phyloP scores from a whole-genome alignment of 805 yeast species.

The Suhomyces canberraensis region DNA sequence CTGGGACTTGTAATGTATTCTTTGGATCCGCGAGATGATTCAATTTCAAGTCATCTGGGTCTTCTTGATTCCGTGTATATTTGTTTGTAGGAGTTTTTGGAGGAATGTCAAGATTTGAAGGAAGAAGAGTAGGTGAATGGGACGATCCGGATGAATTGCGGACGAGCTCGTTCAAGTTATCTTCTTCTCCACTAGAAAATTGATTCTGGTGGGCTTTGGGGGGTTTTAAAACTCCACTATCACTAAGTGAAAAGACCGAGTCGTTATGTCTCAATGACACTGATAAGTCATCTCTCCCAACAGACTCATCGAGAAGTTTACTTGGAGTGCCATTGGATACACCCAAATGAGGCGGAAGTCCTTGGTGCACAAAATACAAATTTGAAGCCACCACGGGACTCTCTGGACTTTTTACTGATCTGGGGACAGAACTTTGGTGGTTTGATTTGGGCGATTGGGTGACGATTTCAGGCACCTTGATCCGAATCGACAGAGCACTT shows the following conservation, averaged over 20 bases:
- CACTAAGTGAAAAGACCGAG: constrained; percentile 26
- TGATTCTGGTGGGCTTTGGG: constrained; percentile 15
- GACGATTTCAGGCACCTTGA: constrained; percentile 12
- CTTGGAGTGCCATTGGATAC: constrained; percentile 5
- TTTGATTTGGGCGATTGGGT: constrained; percentile 7
- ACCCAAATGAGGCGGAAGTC: constrained; percentile 51
- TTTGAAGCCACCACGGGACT: constrained; percentile 35
- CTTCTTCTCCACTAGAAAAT: constrained; percentile 11
- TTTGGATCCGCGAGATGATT: not conserved
- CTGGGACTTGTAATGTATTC: not conserved
- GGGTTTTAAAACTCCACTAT: constrained; percentile 20
- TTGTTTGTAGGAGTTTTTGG: constrained; percentile 7
- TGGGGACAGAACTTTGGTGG: not conserved
- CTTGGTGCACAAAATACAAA: constrained; percentile 57
- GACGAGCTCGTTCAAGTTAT: constrained; percentile 1
- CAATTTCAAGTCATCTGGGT: not conserved
- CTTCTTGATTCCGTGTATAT: not conserved
- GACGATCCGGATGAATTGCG: not conserved
- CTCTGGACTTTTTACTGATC: constrained; percentile 1
- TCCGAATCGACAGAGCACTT: constrained; percentile 8
- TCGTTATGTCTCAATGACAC: constrained; percentile 41
- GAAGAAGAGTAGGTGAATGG: not conserved
- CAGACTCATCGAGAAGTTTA: constrained; percentile 9
- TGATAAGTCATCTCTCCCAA: constrained; percentile 21
- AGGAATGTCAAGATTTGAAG: not conserved